Percentiles rank a stretch among this genome's conserved stretches.
phyloP scores from a whole-genome alignment of 106 monocot species.

The Chionographis japonica region DNA sequence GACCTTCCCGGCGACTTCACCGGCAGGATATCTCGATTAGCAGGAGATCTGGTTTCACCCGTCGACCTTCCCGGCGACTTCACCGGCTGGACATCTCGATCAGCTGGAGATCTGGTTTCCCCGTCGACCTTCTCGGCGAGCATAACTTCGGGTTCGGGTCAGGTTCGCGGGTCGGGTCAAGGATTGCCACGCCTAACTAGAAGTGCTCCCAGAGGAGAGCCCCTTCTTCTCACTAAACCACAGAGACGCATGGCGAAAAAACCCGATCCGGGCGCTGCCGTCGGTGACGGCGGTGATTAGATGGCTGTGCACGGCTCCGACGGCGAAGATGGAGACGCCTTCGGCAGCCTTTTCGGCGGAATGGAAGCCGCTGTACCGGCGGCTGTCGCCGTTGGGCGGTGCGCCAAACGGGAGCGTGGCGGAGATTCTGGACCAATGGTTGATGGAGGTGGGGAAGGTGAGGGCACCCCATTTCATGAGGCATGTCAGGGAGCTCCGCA shows the following conservation, averaged over 20 bases:
- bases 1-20: no score
- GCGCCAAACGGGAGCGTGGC: constrained; percentile 57
- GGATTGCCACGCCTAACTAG: no score
- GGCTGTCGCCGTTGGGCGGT: constrained; percentile 41
- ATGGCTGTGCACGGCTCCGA: constrained; percentile 21
- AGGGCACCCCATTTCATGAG: constrained; percentile 23
- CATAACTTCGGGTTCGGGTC: no score
- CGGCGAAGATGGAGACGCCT: background rate
- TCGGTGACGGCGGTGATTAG: background rate
- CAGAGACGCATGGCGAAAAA: background rate
- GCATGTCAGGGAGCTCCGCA: constrained; percentile 55
- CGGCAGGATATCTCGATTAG: no score
- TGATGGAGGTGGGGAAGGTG: constrained; percentile 36
- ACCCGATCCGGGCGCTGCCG: constrained; percentile 1
- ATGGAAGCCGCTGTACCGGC: constrained; percentile 32
- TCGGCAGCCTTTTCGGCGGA: background rate
- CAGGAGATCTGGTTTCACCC: no score
- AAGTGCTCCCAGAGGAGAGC: no score
- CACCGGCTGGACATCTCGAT: no score
- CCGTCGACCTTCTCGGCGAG: no score
- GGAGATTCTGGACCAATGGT: constrained; percentile 59
- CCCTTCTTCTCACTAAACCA: background rate
- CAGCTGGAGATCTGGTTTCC: no score
- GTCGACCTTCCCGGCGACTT: no score
- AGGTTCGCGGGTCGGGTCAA: no score